These are phyloP conservation scores for Pyricularia sp. DNA, from an alignment of 2,329 filamentous ascomycete genomes.

Conservation along the genomic window DNA sequence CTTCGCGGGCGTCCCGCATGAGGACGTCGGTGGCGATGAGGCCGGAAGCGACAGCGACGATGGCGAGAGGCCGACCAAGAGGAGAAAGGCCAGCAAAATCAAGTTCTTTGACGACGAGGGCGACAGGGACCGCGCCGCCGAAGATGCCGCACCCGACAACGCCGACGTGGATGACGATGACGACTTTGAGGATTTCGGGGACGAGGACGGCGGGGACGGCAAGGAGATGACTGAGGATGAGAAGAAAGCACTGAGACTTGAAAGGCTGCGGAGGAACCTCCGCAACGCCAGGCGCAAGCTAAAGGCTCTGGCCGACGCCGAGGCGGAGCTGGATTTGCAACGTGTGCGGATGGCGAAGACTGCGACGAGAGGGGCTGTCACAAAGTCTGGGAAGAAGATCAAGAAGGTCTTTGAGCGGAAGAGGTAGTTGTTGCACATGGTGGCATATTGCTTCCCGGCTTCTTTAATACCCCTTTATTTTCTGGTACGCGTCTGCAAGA, in stretches of 20 bases:
- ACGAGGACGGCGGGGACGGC: constrained; percentile 22
- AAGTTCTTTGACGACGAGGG: constrained; percentile 36
- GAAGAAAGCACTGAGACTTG: constrained; percentile 28
- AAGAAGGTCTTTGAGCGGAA: constrained; percentile 51
- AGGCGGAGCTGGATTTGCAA: constrained; percentile 48
- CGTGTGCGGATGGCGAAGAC: constrained; percentile 58
- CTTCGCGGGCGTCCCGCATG: constrained; percentile 19
- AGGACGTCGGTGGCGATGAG: constrained; percentile 20
- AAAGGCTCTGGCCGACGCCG: constrained; percentile 42
- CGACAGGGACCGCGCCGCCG: constrained; percentile 22
- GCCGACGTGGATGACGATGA: constrained; percentile 26
- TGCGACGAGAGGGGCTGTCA: constrained; percentile 48
- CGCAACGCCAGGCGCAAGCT: constrained; percentile 43
- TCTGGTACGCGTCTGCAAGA: background rate
- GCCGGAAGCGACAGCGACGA: constrained; percentile 20
- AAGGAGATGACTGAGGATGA: constrained; percentile 20
- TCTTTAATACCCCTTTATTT: background rate
- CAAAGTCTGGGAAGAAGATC: constrained; percentile 51
- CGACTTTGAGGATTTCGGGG: constrained; percentile 17
- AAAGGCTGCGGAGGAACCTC: constrained; percentile 39
- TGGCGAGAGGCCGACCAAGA: constrained; percentile 12
- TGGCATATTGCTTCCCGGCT: background rate
- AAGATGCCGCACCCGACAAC: constrained; percentile 18
- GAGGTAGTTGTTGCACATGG: constrained; percentile 27
- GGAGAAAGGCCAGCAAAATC: constrained; percentile 33